Evolutionary conservation across 371 early-diverging fungal species (phyloP), one percentile per base, ranked within the genome.

Genomic region (Smittium culicis): DNA sequence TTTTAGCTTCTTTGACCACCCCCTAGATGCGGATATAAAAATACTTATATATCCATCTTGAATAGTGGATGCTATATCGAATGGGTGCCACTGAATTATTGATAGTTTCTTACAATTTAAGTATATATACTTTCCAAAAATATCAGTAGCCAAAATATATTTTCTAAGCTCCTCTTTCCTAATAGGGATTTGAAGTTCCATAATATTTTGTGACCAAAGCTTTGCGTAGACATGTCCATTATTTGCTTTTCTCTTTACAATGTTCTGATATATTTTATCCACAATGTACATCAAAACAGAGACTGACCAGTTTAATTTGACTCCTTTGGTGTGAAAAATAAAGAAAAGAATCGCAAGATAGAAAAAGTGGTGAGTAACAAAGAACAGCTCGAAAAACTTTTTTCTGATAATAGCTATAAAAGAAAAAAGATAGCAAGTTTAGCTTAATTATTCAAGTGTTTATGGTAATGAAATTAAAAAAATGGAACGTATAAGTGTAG

Each of bases 61-160:
- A 0, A 90, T 91, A 20, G 88, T 85, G 27, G 88, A 88, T 28
- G 93, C 90, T 34, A 92, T 79, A 25, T 91, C 91, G 73, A 90
- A 91, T 1, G 93, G 92, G 71, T 92, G 93, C 89, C 89, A 91
- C 72, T 92, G 75, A 69, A 73, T 68, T 29, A 73, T 67, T 61
- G 85, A 81, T 5, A 89, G 68, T 0, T 76, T 79, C 1, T 87
- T 87, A 28, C 86, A 79, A 70, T 83, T 85, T 66, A 89, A 61
- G 64, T 85, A 88, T 61, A 88, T 72, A 69, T 86, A 89, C 72
- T 89, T 86, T 55, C 89, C 89, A 31, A 87, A 81, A 69, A 86
- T 83, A 60, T 83, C 79, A 67, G 81, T 34, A 1, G 35, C 45
- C 5, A 29, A 35, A 11, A 62, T 27, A n/a, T 45, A 29, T 17